Evolutionary conservation across 2,329 filamentous ascomycete species (phyloP), one percentile per base, ranked within the genome.

Genomic region (Juglanconis oblonga): DNA sequence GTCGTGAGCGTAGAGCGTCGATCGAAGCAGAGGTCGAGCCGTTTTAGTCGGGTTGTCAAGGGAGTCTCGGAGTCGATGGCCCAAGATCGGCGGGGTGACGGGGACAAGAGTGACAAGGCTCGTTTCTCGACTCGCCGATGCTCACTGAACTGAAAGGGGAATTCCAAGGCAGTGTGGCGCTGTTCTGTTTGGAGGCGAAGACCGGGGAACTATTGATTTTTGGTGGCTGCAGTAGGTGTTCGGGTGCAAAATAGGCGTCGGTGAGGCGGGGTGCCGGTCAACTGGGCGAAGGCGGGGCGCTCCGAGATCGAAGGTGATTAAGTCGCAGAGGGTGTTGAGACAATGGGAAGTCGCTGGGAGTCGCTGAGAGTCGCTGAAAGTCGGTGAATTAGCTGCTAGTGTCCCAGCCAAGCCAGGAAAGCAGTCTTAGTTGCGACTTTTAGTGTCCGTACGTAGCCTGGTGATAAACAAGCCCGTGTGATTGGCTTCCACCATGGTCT

Each of bases 41-140:
- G 44, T 32, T 52, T 55, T n/a, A n/a, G n/a, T n/a, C n/a, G n/a
- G n/a, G n/a, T n/a, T n/a, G n/a, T n/a, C n/a, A n/a, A n/a, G n/a
- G n/a, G n/a, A n/a, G n/a, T n/a, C n/a, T n/a, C n/a, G n/a, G n/a
- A n/a, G n/a, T n/a, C n/a, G 44, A 57, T 58, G 49, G 14, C 44
- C 45, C n/a, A n/a, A 55, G 45, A 40, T 56, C 54, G 51, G 58
- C 58, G 54, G 55, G 54, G 36, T 49, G n/a, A n/a, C n/a, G n/a
- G n/a, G n/a, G n/a, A n/a, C n/a, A 29, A 48, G 52, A 32, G 45
- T 47, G 48, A 47, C 50, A 52, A 47, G 9, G 40, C 35, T 14
- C 42, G 11, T 11, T 38, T 38, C 35, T n/a, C n/a, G n/a, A n/a
- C n/a, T n/a, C n/a, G n/a, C n/a, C n/a, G n/a, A n/a, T n/a, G n/a